phyloP scores from a whole-genome alignment of 2,329 filamentous ascomycete genomes.

The Colletotrichum cereale region DNA sequence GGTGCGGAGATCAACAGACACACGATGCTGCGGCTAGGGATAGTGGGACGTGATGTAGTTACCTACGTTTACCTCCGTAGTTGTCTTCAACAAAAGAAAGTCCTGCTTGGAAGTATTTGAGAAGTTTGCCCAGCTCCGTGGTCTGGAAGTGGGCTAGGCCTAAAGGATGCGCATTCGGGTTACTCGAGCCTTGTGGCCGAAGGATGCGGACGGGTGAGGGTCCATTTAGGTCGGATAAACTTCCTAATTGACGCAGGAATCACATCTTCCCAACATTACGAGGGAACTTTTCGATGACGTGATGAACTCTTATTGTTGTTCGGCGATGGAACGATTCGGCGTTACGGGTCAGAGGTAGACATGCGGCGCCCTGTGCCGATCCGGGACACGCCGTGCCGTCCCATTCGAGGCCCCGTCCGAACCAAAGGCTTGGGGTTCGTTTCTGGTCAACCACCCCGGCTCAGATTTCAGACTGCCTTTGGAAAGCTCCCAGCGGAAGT shows the following conservation, averaged over 20 bases:
- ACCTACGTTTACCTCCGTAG: neutral
- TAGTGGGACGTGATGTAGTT: neutral
- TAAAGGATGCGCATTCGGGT: neutral
- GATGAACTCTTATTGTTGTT: too few species aligned
- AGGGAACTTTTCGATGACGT: neutral
- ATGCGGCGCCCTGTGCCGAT: neutral
- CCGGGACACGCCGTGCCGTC: neutral
- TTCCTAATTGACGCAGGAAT: neutral
- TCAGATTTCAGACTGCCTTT: neutral
- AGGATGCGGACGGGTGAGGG: neutral
- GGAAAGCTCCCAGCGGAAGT: neutral
- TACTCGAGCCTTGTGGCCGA: neutral
- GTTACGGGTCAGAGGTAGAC: neutral
- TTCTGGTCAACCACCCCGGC: slow-evolving; percentile 1
- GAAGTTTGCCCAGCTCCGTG: neutral
- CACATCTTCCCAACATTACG: neutral
- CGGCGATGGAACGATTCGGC: neutral
- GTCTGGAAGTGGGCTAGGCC: neutral
- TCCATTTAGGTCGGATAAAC: too few species aligned
- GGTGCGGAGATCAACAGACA: slow-evolving; percentile 7
- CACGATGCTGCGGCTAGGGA: neutral
- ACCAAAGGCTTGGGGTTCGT: neutral
- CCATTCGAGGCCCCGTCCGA: neutral
- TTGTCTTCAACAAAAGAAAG: neutral
- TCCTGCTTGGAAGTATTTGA: neutral